Conservation (phyloP, 768 basidiomycete species). For the Paxillus rubicundulus region DNA sequence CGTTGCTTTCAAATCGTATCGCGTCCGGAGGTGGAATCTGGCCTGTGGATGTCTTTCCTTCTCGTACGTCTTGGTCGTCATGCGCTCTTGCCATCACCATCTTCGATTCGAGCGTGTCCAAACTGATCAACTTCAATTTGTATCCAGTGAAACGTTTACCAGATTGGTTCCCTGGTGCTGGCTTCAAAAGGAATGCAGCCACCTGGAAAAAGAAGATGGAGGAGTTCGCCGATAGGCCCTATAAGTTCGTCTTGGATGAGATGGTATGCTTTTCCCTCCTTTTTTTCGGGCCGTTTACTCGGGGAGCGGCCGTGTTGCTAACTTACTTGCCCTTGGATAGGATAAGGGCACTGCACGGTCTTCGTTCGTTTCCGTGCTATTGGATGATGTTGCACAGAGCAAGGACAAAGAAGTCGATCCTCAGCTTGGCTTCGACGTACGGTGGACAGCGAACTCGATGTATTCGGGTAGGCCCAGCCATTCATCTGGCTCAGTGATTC, state of each 20-base stretch:
- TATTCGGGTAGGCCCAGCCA: slow-evolving; percentile 43
- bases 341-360: slow-evolving; percentile 35
- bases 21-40: slow-evolving; percentile 43
- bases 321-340: slow-evolving; percentile 18
- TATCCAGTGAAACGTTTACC: slow-evolving; percentile 53
- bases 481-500: background rate
- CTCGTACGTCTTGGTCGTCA: slow-evolving; percentile 21
- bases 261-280: slow-evolving; percentile 44
- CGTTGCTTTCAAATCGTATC: slow-evolving; percentile 42
- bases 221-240: slow-evolving; percentile 64
- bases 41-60: slow-evolving; percentile 40
- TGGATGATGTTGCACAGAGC: slow-evolving; percentile 35
- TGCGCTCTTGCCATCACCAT: background rate
- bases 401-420: slow-evolving; percentile 11
- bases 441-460: slow-evolving; percentile 86
- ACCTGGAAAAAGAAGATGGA: slow-evolving; percentile 64
- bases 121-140: too few species aligned
- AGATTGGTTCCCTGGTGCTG: slow-evolving; percentile 63
- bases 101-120: too few species aligned
- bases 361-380: slow-evolving; percentile 49
- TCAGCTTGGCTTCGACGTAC: slow-evolving; percentile 62
- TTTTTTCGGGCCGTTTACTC: slow-evolving; percentile 31
- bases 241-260: slow-evolving; percentile 52
- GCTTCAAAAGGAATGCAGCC: slow-evolving; percentile 59
- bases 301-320: slow-evolving; percentile 1